A percentile compares a stretch with the other conserved stretches of the same genome.
Conservation (phyloP, 2,329 filamentous ascomycete genomes). For the Aspergillus flavus region DNA sequence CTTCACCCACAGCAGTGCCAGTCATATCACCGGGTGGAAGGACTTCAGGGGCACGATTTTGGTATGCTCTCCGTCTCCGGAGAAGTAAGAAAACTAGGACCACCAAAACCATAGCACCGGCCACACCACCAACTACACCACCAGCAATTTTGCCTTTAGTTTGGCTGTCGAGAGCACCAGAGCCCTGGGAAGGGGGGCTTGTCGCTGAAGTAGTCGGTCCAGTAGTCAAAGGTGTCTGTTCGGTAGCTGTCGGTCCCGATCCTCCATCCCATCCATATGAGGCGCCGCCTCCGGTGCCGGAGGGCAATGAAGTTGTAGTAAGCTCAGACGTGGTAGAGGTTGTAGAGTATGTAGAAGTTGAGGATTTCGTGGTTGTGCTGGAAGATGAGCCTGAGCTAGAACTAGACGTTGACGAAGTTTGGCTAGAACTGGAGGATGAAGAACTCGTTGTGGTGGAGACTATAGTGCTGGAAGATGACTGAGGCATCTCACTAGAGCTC, state of each 20-base stretch:
- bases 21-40: slow-evolving; percentile 29
- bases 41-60: slow-evolving; percentile 19
- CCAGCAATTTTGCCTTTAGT: slow-evolving; percentile 60
- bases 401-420: slow-evolving; percentile 3
- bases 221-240: background rate
- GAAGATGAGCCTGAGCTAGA: slow-evolving; percentile 4
- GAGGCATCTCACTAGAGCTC: slow-evolving; percentile 3
- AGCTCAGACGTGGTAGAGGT: slow-evolving; percentile 6
- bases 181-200: slow-evolving; percentile 12
- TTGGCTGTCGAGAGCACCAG: slow-evolving; percentile 26
- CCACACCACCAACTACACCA: slow-evolving; percentile 64
- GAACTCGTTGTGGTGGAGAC: background rate
- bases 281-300: slow-evolving; percentile 2
- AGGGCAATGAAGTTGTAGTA: slow-evolving; percentile 5
- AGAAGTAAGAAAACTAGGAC: slow-evolving; percentile 38
- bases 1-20: slow-evolving; percentile 17
- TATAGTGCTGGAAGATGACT: background rate
- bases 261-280: slow-evolving; percentile 16
- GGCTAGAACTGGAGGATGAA: slow-evolving; percentile 1
- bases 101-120: slow-evolving; percentile 56
- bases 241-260: slow-evolving; percentile 11
- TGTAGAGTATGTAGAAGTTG: slow-evolving; percentile 7
- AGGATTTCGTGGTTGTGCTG: slow-evolving; percentile 5
- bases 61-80: slow-evolving; percentile 45
- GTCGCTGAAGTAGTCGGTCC: slow-evolving; percentile 9